Percentiles rank a stretch among this genome's conserved stretches.
Evolutionary conservation across 257 asterid species (phyloP).

Genomic region (Craterostigma plantagineum): DNA sequence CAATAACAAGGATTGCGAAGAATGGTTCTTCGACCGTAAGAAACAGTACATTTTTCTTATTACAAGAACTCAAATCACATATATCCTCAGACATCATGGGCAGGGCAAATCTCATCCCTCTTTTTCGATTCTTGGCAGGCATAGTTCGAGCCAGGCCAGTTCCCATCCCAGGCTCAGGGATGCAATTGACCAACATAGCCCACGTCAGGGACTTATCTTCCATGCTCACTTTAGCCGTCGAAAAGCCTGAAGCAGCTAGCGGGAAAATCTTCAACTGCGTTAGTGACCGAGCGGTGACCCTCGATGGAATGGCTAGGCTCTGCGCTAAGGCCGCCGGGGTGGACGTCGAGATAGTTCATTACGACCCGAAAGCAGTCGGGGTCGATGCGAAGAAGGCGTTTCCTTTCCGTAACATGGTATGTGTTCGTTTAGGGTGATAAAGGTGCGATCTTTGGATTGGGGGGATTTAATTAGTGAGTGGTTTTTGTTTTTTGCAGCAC

Average conservation of each 20-base stretch:
- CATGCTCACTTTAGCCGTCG: conserved; percentile 61
- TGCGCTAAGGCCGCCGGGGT: conserved; percentile 73
- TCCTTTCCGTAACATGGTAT: conserved; percentile 93
- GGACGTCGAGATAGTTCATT: conserved; percentile 73
- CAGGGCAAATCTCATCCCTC: too few species aligned
- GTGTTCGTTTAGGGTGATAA: background rate
- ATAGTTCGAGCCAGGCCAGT: conserved; percentile 74
- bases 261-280: conserved; percentile 74
- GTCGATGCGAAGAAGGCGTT: conserved; percentile 84
- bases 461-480: background rate
- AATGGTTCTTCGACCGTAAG: conserved; percentile 98
- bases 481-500: conserved; percentile 38
- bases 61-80: background rate
- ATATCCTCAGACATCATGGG: too few species aligned
- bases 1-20: conserved; percentile 93
- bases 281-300: conserved; percentile 86
- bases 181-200: conserved; percentile 76
- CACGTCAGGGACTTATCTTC: conserved; percentile 86
- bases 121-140: conserved; percentile 21
- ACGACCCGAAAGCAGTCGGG: conserved; percentile 77
- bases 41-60: background rate
- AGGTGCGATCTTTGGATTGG: background rate
- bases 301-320: conserved; percentile 76
- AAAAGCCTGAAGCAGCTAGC: conserved; percentile 52
- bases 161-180: conserved; percentile 81